A percentile compares a stretch with the other conserved stretches of the same genome.
These are phyloP conservation scores for Picea mariana DNA, from an alignment of 83 land plant genomes.

Conservation along the genomic window DNA sequence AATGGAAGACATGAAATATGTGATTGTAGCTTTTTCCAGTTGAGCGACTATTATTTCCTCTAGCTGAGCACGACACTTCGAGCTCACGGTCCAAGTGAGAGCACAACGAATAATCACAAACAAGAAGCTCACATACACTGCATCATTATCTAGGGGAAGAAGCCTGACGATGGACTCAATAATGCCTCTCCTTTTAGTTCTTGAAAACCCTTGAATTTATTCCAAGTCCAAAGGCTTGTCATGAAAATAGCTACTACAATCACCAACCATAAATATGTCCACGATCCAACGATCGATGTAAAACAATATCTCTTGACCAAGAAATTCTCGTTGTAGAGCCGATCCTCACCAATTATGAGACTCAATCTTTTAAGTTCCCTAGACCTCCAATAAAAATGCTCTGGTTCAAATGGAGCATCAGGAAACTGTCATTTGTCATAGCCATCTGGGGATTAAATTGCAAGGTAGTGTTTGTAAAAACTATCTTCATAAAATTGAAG, in stretches of 20 bases:
- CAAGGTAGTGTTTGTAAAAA: too few species aligned
- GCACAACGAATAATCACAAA: background rate
- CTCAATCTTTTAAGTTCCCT: too few species aligned
- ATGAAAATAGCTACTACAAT: too few species aligned
- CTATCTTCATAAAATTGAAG: too few species aligned
- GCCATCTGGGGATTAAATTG: too few species aligned
- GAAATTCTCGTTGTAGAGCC: slow-evolving; percentile 19
- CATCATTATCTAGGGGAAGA: too few species aligned
- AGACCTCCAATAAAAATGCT: too few species aligned
- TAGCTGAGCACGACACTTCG: background rate
- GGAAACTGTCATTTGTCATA: too few species aligned
- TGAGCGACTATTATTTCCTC: background rate
- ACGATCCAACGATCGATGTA: slow-evolving; percentile 66
- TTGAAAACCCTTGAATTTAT: background rate
- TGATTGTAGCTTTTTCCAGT: background rate
- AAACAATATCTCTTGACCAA: slow-evolving; percentile 58
- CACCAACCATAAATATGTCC: background rate
- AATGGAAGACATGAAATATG: background rate
- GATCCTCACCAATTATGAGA: too few species aligned
- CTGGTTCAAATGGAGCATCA: too few species aligned
- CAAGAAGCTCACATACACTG: too few species aligned
- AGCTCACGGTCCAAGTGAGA: background rate
- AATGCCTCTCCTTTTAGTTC: background rate
- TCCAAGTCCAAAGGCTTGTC: background rate
- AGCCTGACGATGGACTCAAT: too few species aligned